Conservation (phyloP, 306 rosid species). For the Fragaria iinumae region DNA sequence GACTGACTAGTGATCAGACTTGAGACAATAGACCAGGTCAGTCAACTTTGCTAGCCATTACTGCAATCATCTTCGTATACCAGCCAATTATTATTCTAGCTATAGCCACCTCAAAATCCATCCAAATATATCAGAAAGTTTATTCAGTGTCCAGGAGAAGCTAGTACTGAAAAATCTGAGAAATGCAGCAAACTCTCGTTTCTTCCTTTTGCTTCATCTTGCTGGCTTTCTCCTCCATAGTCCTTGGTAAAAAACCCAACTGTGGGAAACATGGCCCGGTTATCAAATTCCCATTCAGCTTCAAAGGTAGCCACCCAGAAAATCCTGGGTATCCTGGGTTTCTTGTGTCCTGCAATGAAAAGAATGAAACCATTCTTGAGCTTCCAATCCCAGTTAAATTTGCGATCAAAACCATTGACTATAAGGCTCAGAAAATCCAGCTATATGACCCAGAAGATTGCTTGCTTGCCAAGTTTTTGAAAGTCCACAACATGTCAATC, state of each 20-base stretch:
- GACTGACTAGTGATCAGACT: too few species aligned
- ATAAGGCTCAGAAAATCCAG: slow-evolving; percentile 25
- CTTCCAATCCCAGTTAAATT: slow-evolving; percentile 30
- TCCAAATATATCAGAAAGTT: too few species aligned
- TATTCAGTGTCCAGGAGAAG: too few species aligned
- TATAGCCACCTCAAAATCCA: too few species aligned
- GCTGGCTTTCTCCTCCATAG: slow-evolving; percentile 1
- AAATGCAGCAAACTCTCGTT: too few species aligned
- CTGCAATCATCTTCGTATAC: too few species aligned
- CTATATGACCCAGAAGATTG: slow-evolving; percentile 14
- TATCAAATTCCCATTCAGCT: slow-evolving; percentile 38
- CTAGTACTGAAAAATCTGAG: too few species aligned
- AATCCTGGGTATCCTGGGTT: slow-evolving; percentile 26
- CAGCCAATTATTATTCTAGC: too few species aligned
- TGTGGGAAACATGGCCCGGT: slow-evolving; percentile 13
- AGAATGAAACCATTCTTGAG: slow-evolving; percentile 19
- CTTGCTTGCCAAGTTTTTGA: background rate
- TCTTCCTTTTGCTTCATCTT: too few species aligned
- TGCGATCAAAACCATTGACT: slow-evolving; percentile 21
- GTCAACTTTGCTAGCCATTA: too few species aligned
- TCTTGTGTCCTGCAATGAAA: slow-evolving; percentile 28
- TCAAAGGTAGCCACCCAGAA: slow-evolving; percentile 22
- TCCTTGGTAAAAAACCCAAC: background rate
- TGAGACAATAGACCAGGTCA: too few species aligned
- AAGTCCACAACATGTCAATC: slow-evolving; percentile 11